Evolutionary conservation across 1,139 yeast genomes (phyloP).

Genomic region (Geotrichum europaeum): DNA sequence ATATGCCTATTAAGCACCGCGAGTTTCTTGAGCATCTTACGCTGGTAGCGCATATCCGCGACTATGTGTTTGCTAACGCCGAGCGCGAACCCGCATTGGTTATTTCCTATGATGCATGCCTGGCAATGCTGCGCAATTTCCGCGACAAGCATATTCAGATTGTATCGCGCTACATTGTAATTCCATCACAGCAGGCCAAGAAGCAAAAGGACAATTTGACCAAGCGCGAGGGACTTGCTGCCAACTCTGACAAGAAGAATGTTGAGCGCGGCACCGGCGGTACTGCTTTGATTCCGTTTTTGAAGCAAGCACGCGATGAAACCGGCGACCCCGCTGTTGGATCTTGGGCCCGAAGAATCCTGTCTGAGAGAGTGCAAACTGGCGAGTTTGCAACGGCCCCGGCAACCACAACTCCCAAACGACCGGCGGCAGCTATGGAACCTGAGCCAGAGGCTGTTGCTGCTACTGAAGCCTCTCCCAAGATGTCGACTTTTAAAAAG

Average conservation of each 20-base stretch:
- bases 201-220: slow-evolving; percentile 23
- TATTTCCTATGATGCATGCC: slow-evolving; percentile 78
- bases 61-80: slow-evolving; percentile 49
- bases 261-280: slow-evolving; percentile 85
- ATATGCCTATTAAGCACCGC: slow-evolving; percentile 86
- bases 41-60: slow-evolving; percentile 53
- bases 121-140: slow-evolving; percentile 82
- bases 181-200: slow-evolving; percentile 53
- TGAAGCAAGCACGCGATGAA: slow-evolving; percentile 93
- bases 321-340: slow-evolving; percentile 92
- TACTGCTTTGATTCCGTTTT: slow-evolving; percentile 81
- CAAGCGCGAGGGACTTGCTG: slow-evolving; percentile 35
- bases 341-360: slow-evolving; percentile 73
- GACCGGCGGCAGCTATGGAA: neutral
- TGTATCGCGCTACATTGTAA: slow-evolving; percentile 76
- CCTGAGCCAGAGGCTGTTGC: neutral
- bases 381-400: neutral
- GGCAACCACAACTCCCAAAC: neutral
- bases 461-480: neutral
- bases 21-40: slow-evolving; percentile 60
- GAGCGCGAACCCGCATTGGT: slow-evolving; percentile 49
- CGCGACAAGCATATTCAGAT: slow-evolving; percentile 91
- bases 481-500: slow-evolving; percentile 6
- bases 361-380: slow-evolving; percentile 40
- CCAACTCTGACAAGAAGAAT: slow-evolving; percentile 17